Conservation (phyloP, 257 asterid species). For the Rhazya stricta region DNA sequence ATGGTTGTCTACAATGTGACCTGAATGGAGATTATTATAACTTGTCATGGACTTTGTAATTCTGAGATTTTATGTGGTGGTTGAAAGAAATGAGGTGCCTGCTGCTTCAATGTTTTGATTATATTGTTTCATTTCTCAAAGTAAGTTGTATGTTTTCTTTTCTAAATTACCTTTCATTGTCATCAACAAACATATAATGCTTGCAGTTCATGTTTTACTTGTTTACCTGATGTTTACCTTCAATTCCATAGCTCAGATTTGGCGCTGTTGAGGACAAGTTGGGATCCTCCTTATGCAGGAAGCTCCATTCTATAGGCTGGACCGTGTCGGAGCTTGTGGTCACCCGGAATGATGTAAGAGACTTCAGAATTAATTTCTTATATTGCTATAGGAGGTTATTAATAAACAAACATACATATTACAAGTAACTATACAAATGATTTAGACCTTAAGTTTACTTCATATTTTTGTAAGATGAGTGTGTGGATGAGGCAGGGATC, state of each 20-base stretch:
- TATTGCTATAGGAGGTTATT: neutral
- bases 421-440: neutral
- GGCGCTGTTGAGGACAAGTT: slow-evolving; percentile 78
- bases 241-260: slow-evolving; percentile 95
- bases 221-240: slow-evolving; percentile 30
- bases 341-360: slow-evolving; percentile 64
- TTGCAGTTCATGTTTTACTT: neutral
- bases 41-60: neutral
- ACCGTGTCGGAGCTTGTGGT: slow-evolving; percentile 55
- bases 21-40: neutral
- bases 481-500: neutral
- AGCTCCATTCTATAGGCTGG: slow-evolving; percentile 80
- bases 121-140: neutral
- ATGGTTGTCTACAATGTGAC: neutral
- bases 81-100: neutral
- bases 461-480: neutral
- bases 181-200: neutral
- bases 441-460: neutral
- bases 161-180: neutral
- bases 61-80: neutral
- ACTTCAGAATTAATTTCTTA: neutral
- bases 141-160: slow-evolving; percentile 1
- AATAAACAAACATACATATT: neutral
- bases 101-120: neutral
- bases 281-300: slow-evolving; percentile 49